Evolutionary conservation across 2,329 filamentous ascomycete species (phyloP).

Genomic region (Lecanoromycetidae sp.): DNA sequence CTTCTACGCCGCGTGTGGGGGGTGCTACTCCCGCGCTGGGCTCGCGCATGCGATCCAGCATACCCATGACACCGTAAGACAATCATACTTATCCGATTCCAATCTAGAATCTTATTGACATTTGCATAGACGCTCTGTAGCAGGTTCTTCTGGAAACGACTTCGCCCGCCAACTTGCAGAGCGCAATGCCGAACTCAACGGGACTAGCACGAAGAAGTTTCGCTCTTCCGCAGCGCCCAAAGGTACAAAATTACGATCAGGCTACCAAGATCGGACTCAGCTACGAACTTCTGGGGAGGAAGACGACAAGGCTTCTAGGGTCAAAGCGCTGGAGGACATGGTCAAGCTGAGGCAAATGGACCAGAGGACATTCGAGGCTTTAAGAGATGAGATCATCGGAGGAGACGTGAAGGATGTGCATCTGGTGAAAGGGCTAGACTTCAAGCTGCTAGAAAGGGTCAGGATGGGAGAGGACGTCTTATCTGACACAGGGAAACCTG

Average conservation of each 20-base stretch:
- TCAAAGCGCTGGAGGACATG: conserved; percentile 69
- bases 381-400: conserved; percentile 66
- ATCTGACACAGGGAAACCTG: conserved; percentile 21
- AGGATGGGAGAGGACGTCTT: conserved; percentile 45
- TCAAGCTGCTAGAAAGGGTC: conserved; percentile 48
- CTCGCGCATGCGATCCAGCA: conserved; percentile 64
- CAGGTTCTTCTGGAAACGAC: conserved; percentile 44
- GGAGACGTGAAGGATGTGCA: conserved; percentile 72
- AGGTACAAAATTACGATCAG: conserved; percentile 64
- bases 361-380: conserved; percentile 60
- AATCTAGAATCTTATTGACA: conserved; percentile 21
- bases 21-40: conserved; percentile 50
- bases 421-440: conserved; percentile 83
- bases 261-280: conserved; percentile 74
- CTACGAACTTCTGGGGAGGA: conserved; percentile 39
- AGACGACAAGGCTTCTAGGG: conserved; percentile 48
- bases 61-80: conserved; percentile 81
- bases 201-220: conserved; percentile 58
- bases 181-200: conserved; percentile 40
- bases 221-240: conserved; percentile 65
- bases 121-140: conserved; percentile 49
- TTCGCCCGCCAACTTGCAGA: conserved; percentile 80
- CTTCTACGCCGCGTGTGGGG: conserved; percentile 34
- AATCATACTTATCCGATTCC: not conserved
- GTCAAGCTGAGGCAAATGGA: conserved; percentile 78